These are phyloP conservation scores for Cercospora citrullina DNA, from an alignment of 2,329 filamentous ascomycete genomes.

Conservation along the genomic window DNA sequence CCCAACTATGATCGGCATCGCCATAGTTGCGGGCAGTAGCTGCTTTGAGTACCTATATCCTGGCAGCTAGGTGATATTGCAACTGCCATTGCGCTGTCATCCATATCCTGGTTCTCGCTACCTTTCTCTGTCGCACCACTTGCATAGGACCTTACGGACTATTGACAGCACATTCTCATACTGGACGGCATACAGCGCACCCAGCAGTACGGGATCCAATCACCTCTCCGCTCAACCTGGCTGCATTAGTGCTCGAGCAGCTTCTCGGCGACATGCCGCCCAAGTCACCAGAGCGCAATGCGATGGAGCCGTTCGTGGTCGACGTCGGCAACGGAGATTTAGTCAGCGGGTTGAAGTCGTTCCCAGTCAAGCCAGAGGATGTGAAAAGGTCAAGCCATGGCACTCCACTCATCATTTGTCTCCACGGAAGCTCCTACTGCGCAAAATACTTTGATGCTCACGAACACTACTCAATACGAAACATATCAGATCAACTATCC, in stretches of 20 bases:
- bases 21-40: background rate
- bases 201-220: background rate
- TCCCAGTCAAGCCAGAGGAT: constrained; percentile 16
- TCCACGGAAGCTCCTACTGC: constrained; percentile 14
- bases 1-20: constrained; percentile 17
- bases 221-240: background rate
- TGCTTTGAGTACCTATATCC: background rate
- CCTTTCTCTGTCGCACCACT: background rate
- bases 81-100: background rate
- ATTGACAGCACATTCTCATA: background rate
- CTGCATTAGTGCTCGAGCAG: background rate
- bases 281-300: background rate
- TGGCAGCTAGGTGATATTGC: background rate
- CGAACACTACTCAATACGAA: constrained; percentile 15
- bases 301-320: constrained; percentile 20
- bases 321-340: constrained; percentile 17
- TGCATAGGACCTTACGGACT: background rate
- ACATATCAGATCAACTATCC: constrained; percentile 8
- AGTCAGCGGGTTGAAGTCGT: constrained; percentile 18
- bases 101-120: background rate
- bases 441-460: constrained; percentile 20
- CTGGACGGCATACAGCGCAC: background rate
- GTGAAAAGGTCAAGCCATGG: constrained; percentile 7
- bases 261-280: constrained; percentile 6
- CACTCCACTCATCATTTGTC: constrained; percentile 18